A percentile compares a stretch with the other conserved stretches of the same genome.
phyloP scores from a whole-genome alignment of 768 basidiomycete genomes.

The Rhodotorula babjevae region DNA sequence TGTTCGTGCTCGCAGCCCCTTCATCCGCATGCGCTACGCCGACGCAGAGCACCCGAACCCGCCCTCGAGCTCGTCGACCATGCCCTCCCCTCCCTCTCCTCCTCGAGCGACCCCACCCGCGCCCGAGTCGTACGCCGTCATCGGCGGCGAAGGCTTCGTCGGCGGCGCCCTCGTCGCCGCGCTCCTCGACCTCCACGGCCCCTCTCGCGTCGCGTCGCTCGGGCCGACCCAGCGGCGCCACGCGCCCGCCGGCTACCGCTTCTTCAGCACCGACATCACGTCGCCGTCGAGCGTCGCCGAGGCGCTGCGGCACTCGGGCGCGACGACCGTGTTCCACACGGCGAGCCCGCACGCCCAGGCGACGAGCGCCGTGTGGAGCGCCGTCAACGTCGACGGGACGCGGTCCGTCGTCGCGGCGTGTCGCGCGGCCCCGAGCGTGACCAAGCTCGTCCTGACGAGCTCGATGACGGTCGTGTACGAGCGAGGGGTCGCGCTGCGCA shows the following conservation, averaged over 20 bases:
- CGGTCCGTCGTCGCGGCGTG: slow-evolving; percentile 76
- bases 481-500: slow-evolving; percentile 62
- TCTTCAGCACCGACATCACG: slow-evolving; percentile 81
- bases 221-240: slow-evolving; percentile 70
- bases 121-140: slow-evolving; percentile 73
- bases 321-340: slow-evolving; percentile 91
- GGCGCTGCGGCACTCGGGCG: slow-evolving; percentile 65
- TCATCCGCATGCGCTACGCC: too few species aligned
- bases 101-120: background rate
- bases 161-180: slow-evolving; percentile 85
- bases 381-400: slow-evolving; percentile 91
- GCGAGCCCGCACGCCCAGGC: slow-evolving; percentile 60
- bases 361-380: slow-evolving; percentile 69
- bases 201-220: slow-evolving; percentile 74
- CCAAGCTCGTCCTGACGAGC: slow-evolving; percentile 88
- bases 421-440: slow-evolving; percentile 58
- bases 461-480: slow-evolving; percentile 87
- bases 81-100: background rate
- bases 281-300: slow-evolving; percentile 66
- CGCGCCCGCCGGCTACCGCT: slow-evolving; percentile 11
- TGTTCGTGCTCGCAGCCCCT: too few species aligned
- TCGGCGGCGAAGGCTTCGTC: slow-evolving; percentile 73
- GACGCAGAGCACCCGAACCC: too few species aligned
- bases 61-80: background rate
- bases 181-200: slow-evolving; percentile 61